Evolutionary conservation across 2,329 filamentous ascomycete species (phyloP), one percentile per base, ranked within the genome.

Genomic region (Cladosporium cucumerinum): DNA sequence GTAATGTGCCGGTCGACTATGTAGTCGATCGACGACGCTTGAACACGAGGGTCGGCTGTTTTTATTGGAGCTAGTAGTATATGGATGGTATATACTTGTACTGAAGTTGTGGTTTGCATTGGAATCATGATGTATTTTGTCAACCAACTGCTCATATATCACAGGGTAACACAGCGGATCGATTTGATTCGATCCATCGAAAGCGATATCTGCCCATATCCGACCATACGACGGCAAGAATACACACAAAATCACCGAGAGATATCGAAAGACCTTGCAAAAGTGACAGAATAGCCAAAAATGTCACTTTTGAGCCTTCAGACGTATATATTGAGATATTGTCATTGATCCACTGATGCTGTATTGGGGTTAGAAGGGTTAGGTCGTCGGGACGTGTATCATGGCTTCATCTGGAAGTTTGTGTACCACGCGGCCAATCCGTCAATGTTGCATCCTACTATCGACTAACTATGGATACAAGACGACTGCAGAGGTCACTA

Each of bases 91-190:
- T 36, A 16, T 36, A 8, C 3, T 36, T 14, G 11, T 36, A 5
- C 32, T 16, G 32, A 2, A 16, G 32, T 16, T 36, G 32, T 16
- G 32, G 11, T 18, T 1, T n/a, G 16, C 21, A 10, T n/a, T n/a
- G 36, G 10, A 7, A n/a, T 43, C 3, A 6, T 6, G 1, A 7
- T 21, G 16, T 2, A 1, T n/a, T 39, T 1, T 16, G 4, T n/a
- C 16, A 8, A 3, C 0, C 1, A n/a, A 39, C 4, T 39, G 36
- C 1, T 6, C 1, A 39, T 14, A 1, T 2, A 6, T 7, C 1
- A n/a, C 5, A 14, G 3, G 12, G 2, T 7, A 3, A 3, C 7
- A 10, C 18, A 43, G n/a, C n/a, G 39, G 10, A 46, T 12, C 39
- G 39, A 23, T 8, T 21, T 2, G 14, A 21, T 12, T 46, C 8